These are phyloP conservation scores for Erysimum cheiranthoides DNA, from an alignment of 345 rosid species.

Conservation along the genomic window DNA sequence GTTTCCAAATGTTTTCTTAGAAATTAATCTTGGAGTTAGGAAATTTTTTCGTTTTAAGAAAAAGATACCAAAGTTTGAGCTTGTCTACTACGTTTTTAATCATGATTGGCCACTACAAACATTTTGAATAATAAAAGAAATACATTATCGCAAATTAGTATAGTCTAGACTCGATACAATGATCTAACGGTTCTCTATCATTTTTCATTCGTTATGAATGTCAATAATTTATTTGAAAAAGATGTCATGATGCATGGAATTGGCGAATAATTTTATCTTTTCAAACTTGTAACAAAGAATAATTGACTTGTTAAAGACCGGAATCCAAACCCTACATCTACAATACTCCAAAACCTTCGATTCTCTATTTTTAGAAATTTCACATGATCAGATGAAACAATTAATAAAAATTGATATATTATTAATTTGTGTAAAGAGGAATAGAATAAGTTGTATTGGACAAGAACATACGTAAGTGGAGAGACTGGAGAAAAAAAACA, in stretches of 20 bases:
- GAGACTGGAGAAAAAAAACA: constrained; percentile 32
- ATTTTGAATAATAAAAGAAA: background rate
- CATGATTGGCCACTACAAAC: background rate
- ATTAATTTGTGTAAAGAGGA: constrained; percentile 24
- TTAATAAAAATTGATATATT: constrained; percentile 13
- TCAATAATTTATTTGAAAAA: constrained; percentile 12
- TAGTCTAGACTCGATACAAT: no score
- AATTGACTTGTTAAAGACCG: constrained; percentile 37
- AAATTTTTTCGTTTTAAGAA: no score
- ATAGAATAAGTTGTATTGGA: constrained; percentile 39
- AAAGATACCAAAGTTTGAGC: background rate
- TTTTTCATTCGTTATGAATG: constrained; percentile 1
- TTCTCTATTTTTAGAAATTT: constrained; percentile 44
- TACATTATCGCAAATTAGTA: no score
- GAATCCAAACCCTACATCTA: constrained; percentile 39
- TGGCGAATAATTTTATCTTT: constrained; percentile 31
- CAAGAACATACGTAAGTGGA: constrained; percentile 37
- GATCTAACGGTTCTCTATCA: background rate
- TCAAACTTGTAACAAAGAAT: constrained; percentile 28
- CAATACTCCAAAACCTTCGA: constrained; percentile 41
- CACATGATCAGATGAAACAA: constrained; percentile 36
- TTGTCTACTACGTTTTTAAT: background rate
- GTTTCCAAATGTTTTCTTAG: background rate
- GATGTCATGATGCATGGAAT: constrained; percentile 25
- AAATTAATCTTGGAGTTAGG: no score